Evolutionary conservation across 176 grass and related monocot species (phyloP).

Genomic region (Lolium rigidum): DNA sequence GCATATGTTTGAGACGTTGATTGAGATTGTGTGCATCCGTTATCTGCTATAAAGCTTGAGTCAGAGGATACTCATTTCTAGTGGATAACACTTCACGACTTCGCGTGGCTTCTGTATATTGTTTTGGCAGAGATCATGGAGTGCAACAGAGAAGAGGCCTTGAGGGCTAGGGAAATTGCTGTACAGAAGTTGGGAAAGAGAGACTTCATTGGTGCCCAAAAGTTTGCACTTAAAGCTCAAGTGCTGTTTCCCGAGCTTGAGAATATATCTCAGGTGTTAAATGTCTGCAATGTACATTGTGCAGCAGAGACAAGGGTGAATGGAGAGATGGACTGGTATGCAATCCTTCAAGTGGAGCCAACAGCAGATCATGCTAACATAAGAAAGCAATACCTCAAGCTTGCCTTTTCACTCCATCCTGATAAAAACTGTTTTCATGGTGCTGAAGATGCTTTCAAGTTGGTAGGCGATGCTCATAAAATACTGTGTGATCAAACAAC

Average conservation of each 20-base stretch:
- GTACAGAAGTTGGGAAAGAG: constrained; percentile 62
- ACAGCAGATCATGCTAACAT: constrained; percentile 62
- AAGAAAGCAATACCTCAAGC: constrained; percentile 84
- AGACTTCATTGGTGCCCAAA: constrained; percentile 79
- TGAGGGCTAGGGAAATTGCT: constrained; percentile 78
- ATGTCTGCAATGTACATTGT: constrained; percentile 82
- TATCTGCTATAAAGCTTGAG: constrained; percentile 16
- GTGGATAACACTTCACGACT: constrained; percentile 31
- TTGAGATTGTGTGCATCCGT: not conserved
- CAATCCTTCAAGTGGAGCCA: constrained; percentile 76
- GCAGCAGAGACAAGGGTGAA: constrained; percentile 63
- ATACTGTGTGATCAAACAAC: constrained; percentile 66
- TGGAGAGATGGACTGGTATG: constrained; percentile 67
- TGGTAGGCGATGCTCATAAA: constrained; percentile 78
- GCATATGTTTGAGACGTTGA: constrained; percentile 27
- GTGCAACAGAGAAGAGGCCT: constrained; percentile 86
- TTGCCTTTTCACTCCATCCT: constrained; percentile 89
- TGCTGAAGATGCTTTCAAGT: constrained; percentile 92
- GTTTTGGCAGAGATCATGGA: constrained; percentile 39
- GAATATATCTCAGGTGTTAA: constrained; percentile 69
- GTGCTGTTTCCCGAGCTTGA: constrained; percentile 82
- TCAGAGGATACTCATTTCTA: constrained; percentile 24
- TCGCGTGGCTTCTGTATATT: constrained; percentile 31
- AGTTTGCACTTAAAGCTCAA: constrained; percentile 76
- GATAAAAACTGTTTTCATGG: constrained; percentile 90